phyloP scores from a whole-genome alignment of 345 rosid genomes.

The Excoecaria cochinchinensis region DNA sequence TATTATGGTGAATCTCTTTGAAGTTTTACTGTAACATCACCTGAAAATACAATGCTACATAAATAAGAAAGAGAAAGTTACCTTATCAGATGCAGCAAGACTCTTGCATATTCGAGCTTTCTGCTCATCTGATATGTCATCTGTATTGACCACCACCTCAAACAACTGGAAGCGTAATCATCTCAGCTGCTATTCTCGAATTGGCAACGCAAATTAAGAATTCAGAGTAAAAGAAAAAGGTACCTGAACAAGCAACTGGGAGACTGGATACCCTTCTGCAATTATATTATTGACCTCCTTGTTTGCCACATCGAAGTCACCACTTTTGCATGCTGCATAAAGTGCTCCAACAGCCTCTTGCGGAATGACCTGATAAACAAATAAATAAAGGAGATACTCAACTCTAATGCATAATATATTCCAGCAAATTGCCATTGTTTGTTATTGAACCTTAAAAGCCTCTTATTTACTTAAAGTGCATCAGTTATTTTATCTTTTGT shows the following conservation, averaged over 20 bases:
- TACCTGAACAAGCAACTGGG: conserved; percentile 87
- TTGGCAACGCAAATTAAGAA: conserved; percentile 1
- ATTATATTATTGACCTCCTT: conserved; percentile 75
- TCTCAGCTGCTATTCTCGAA: conserved; percentile 16
- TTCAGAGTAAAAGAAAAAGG: not conserved
- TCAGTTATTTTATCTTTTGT: not conserved
- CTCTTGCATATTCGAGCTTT: conserved; percentile 85
- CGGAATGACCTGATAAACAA: conserved; percentile 62
- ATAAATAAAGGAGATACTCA: not conserved
- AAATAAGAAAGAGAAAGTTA: conserved; percentile 21
- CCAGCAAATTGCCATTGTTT: not conserved
- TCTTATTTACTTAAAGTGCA: not conserved
- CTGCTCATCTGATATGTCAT: conserved; percentile 77
- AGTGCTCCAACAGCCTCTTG: conserved; percentile 56
- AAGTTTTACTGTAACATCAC: conserved; percentile 6
- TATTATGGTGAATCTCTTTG: not conserved
- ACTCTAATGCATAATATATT: not conserved
- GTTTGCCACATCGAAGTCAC: conserved; percentile 84
- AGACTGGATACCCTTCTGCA: conserved; percentile 89
- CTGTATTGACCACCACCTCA: conserved; percentile 61
- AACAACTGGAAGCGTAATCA: conserved; percentile 50
- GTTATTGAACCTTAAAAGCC: not conserved
- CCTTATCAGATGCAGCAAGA: conserved; percentile 85
- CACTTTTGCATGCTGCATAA: conserved; percentile 71
- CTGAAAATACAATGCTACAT: not conserved